Evolutionary conservation across 441 rosid species (phyloP).

Genomic region (Adansonia madagascariensis): DNA sequence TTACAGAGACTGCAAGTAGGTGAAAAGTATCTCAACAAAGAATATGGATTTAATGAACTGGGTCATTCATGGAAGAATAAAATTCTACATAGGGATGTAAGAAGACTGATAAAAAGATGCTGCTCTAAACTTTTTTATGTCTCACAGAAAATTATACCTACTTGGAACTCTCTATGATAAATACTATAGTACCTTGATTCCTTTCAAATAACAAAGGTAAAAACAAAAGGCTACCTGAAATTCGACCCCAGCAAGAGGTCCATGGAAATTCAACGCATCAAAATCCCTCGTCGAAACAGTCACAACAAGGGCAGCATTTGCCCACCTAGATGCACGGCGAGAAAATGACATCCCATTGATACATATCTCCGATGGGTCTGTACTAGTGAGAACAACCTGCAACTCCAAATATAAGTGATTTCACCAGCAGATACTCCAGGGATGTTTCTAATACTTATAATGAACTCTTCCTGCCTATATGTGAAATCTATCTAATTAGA

Average conservation of each 20-base stretch:
- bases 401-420: constrained; percentile 23
- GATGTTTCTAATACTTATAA: constrained; percentile 6
- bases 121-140: not conserved
- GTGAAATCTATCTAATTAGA: constrained; percentile 9
- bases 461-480: not conserved
- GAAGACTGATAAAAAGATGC: not conserved
- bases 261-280: constrained; percentile 61
- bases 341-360: constrained; percentile 98
- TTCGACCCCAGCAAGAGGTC: constrained; percentile 89
- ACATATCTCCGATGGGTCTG: constrained; percentile 81
- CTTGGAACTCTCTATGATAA: constrained; percentile 1
- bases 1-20: not conserved
- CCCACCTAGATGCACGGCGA: constrained; percentile 93
- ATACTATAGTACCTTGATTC: constrained; percentile 1
- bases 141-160: not conserved
- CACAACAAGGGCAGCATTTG: constrained; percentile 90
- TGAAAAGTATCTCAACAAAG: not conserved
- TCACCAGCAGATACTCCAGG: constrained; percentile 2
- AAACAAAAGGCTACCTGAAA: constrained; percentile 66
- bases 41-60: not conserved
- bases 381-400: constrained; percentile 95
- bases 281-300: constrained; percentile 74
- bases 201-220: constrained; percentile 14
- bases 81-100: not conserved
- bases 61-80: constrained; percentile 2